Evolutionary conservation across 306 rosid species (phyloP).

Genomic region (Potentilla sterilis): DNA sequence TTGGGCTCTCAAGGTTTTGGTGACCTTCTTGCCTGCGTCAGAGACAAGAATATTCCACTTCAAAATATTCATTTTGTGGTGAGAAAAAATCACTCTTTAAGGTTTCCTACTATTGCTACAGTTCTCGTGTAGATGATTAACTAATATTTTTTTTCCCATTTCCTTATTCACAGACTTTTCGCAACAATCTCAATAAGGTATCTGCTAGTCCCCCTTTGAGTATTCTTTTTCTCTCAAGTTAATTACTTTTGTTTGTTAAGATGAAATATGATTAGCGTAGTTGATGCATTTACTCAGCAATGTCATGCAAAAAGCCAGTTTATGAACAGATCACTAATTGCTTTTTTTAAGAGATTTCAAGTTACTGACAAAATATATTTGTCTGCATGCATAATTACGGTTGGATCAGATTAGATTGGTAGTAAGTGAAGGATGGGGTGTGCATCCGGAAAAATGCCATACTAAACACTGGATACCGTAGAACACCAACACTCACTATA

Average conservation of each 20-base stretch:
- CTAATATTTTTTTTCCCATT: slow-evolving; percentile 21
- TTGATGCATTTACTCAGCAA: not conserved
- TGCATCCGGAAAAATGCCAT: not conserved
- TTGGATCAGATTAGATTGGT: not conserved
- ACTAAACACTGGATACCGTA: not conserved
- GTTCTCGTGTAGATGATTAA: slow-evolving; percentile 20
- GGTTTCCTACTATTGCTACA: slow-evolving; percentile 17
- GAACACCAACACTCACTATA: not conserved
- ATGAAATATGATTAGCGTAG: not conserved
- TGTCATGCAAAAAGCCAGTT: not conserved
- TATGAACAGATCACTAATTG: not conserved
- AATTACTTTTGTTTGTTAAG: not conserved
- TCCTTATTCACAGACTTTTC: slow-evolving; percentile 67
- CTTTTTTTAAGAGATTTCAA: not conserved
- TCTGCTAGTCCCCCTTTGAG: slow-evolving; percentile 17
- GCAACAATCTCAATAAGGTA: slow-evolving; percentile 97
- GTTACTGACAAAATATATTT: not conserved
- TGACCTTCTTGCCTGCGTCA: slow-evolving; percentile 82
- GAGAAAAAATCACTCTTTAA: slow-evolving; percentile 27
- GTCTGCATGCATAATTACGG: not conserved
- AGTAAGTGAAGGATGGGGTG: not conserved
- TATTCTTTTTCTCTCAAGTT: not conserved
- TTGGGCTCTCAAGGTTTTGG: slow-evolving; percentile 90
- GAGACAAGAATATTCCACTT: slow-evolving; percentile 77
- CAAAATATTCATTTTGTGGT: slow-evolving; percentile 98